Evolutionary conservation across 2,329 filamentous ascomycete genomes (phyloP).

Genomic region (Eurotiales sp.): DNA sequence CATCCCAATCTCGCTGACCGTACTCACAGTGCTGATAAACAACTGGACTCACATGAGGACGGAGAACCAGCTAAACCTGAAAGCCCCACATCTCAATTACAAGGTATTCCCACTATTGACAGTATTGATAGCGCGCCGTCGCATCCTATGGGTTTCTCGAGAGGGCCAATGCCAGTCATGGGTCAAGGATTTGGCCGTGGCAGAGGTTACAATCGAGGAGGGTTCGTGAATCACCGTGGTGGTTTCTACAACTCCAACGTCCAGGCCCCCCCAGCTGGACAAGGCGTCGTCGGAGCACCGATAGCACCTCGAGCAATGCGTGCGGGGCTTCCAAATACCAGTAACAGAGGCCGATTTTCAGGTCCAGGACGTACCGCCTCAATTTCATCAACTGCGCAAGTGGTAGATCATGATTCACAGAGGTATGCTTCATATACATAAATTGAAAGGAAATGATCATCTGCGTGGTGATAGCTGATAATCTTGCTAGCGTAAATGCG

Average conservation of each 20-base stretch:
- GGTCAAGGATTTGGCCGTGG: constrained; percentile 38
- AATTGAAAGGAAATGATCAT: not conserved
- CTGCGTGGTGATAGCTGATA: not conserved
- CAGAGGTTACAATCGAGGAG: constrained; percentile 44
- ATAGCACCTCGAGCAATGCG: constrained; percentile 94
- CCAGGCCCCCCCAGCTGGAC: constrained; percentile 35
- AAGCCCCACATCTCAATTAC: constrained; percentile 18
- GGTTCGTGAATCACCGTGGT: constrained; percentile 40
- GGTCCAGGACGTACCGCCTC: constrained; percentile 28
- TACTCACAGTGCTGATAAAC: constrained; percentile 1
- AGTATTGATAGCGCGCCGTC: constrained; percentile 26
- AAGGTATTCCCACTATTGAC: constrained; percentile 30
- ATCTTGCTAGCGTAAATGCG: constrained; percentile 7
- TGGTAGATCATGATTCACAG: constrained; percentile 21
- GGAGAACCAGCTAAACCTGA: constrained; percentile 1
- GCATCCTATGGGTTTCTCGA: constrained; percentile 24
- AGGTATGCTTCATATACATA: constrained; percentile 28
- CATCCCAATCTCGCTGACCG: not conserved
- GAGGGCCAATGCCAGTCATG: constrained; percentile 24
- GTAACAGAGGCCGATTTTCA: constrained; percentile 54
- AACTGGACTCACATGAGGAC: not conserved
- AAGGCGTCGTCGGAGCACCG: constrained; percentile 69
- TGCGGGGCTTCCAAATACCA: constrained; percentile 79
- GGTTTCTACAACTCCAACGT: constrained; percentile 27
- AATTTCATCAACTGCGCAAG: constrained; percentile 19